Base-by-base conservation (phyloP, 2,329 filamentous ascomycete genomes). In the Aspergillus clavatus region DNA sequence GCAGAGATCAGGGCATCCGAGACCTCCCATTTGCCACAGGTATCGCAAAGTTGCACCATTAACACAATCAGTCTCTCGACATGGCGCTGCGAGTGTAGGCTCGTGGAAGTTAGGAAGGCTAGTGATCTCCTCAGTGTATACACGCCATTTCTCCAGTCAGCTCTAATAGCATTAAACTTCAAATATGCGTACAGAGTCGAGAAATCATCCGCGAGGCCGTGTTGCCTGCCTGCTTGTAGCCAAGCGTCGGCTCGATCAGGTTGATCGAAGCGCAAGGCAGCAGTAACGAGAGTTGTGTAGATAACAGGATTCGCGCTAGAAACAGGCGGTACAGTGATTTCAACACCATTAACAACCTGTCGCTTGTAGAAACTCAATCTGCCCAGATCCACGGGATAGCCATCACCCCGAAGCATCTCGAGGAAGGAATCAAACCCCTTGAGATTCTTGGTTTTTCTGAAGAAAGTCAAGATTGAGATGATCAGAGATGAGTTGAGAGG, bases 351-450 rank as follows among this genome's bases (percentile, higher is more conserved):
- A 45, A 70, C 49, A 5, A 54, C 55, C 24, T 47, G 50, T n/a
- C 46, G 50, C 35, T 51, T 52, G 41, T 58, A 69, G 18, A 45
- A 49, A 7, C 54, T 52, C 12, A 60, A 45, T 4, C 50, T 52
- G 2, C 57, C 57, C 40, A 71, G 40, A 27, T 70, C 68, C 7
- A 65, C 56, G 7, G 63, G 57, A 35, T 64, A 67, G 2, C 59
- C 57, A 24, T 63, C 52, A 3, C 66, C 67, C 24, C 60, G 57
- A 8, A 71, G 49, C 57, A 66, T 65, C 33, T 61, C 53, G 24
- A 72, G 46, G 40, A 71, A 69, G 18, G 63, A 45, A 40, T 72
- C 67, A 31, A 71, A 71, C n/a, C 60, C 58, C 33, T 62, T 65
- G 3, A 72, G 57, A 35, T 72, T 66, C 43, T 66, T 68, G 2